These are phyloP conservation scores for Porcisia hertigi DNA, from an alignment of 208 protist genomes.

Conservation along the genomic window DNA sequence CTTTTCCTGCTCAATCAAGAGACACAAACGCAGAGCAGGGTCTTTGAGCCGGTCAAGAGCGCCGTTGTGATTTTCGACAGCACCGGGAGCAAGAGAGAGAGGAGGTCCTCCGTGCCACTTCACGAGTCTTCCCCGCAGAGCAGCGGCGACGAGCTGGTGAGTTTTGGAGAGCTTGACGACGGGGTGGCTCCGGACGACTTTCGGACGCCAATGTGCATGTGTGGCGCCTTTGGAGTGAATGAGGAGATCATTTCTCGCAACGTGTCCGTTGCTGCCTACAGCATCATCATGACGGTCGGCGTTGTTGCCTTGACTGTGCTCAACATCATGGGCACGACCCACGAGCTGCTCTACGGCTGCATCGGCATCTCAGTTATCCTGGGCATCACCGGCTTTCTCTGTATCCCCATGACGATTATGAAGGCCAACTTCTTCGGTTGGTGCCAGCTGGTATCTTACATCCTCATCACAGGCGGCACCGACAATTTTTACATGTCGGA, in stretches of 20 bases:
- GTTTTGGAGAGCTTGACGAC: slow-evolving; percentile 29
- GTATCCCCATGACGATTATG: slow-evolving; percentile 43
- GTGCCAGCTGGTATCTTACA: slow-evolving; percentile 38
- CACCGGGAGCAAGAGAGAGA: neutral
- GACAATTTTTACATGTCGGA: slow-evolving; percentile 54
- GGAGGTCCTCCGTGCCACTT: slow-evolving; percentile 6
- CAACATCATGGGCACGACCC: slow-evolving; percentile 36
- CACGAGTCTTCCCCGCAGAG: neutral
- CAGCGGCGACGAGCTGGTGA: neutral
- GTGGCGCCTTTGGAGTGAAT: slow-evolving; percentile 39
- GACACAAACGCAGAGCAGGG: slow-evolving; percentile 9
- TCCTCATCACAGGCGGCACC: slow-evolving; percentile 45
- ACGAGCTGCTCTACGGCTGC: slow-evolving; percentile 35
- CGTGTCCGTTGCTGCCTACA: slow-evolving; percentile 32
- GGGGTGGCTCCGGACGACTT: slow-evolving; percentile 1
- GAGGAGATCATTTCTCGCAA: slow-evolving; percentile 33
- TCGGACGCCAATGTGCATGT: neutral
- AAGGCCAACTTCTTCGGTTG: slow-evolving; percentile 57
- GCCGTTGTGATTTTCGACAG: neutral
- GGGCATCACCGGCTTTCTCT: slow-evolving; percentile 40
- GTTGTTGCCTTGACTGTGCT: slow-evolving; percentile 40
- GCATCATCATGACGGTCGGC: slow-evolving; percentile 37
- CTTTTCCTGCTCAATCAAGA: slow-evolving; percentile 33
- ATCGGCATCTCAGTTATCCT: slow-evolving; percentile 38
- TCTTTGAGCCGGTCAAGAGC: slow-evolving; percentile 7